These are phyloP conservation scores for Pythium guiyangense DNA, from an alignment of 352 stramenopile species.

Conservation along the genomic window DNA sequence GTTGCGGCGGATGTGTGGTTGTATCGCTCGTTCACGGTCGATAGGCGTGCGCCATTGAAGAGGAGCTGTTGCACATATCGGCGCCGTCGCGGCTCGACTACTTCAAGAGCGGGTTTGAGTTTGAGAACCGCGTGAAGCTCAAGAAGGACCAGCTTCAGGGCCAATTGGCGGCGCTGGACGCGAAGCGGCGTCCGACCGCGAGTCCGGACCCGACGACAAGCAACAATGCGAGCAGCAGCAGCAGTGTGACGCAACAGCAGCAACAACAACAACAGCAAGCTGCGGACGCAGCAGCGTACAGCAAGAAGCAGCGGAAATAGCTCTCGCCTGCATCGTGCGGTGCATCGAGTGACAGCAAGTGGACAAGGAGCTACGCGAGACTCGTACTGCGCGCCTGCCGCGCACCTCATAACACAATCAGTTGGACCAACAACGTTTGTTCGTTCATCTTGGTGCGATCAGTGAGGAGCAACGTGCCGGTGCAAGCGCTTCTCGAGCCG, in stretches of 20 bases:
- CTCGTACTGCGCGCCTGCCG: too few species aligned
- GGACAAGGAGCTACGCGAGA: too few species aligned
- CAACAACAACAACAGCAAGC: conserved; percentile 7
- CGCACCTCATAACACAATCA: too few species aligned
- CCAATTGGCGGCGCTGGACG: conserved; percentile 72
- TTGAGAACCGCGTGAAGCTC: conserved; percentile 87
- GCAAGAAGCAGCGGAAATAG: conserved; percentile 58
- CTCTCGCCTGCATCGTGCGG: background rate
- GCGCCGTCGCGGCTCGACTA: conserved; percentile 85
- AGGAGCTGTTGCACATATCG: conserved; percentile 87
- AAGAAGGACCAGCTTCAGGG: conserved; percentile 88
- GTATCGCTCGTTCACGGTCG: background rate
- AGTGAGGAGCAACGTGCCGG: too few species aligned
- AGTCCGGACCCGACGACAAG: conserved; percentile 24
- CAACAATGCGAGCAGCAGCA: conserved; percentile 26
- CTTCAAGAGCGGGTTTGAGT: conserved; percentile 90
- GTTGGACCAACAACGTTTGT: too few species aligned
- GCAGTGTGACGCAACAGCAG: background rate
- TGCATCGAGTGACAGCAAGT: too few species aligned
- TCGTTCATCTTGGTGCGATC: too few species aligned
- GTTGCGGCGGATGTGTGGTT: too few species aligned
- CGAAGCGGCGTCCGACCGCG: conserved; percentile 58
- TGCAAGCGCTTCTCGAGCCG: too few species aligned
- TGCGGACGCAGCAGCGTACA: conserved; percentile 29
- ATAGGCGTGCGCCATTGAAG: conserved; percentile 84